Percentiles rank a stretch among this genome's conserved stretches.
Evolutionary conservation across 805 yeast species (phyloP).

Genomic region (Candida alai): DNA sequence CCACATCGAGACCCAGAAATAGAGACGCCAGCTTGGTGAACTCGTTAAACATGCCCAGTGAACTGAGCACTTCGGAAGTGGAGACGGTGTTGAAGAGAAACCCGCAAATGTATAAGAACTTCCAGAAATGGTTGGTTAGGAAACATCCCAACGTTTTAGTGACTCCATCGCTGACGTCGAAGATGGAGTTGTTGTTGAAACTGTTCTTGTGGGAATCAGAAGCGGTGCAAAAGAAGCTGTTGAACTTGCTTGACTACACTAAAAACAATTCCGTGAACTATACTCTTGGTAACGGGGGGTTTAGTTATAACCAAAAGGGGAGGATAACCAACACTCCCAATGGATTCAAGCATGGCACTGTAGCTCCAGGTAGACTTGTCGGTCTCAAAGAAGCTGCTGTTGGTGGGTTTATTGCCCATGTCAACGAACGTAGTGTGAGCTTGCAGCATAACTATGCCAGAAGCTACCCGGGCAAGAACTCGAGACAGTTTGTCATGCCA

Average conservation of each 20-base stretch:
- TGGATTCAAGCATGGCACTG: conserved; percentile 52
- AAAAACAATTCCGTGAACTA: conserved; percentile 18
- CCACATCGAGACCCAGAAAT: conserved; percentile 16
- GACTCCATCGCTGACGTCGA: conserved; percentile 10
- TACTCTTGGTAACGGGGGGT: conserved; percentile 71
- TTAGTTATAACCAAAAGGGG: conserved; percentile 66
- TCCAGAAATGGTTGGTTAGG: conserved; percentile 51
- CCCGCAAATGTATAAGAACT: conserved; percentile 47
- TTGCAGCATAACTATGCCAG: conserved; percentile 38
- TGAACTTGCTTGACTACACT: conserved; percentile 20
- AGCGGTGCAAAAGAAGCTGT: conserved; percentile 19
- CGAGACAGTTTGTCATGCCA: conserved; percentile 41
- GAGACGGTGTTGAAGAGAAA: conserved; percentile 36
- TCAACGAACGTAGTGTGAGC: conserved; percentile 31
- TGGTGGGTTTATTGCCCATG: conserved; percentile 39
- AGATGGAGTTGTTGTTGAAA: conserved; percentile 23
- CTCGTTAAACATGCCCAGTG: conserved; percentile 28
- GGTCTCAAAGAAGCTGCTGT: conserved; percentile 50
- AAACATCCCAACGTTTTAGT: conserved; percentile 41
- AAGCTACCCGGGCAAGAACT: conserved; percentile 38
- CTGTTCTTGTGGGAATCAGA: conserved; percentile 26
- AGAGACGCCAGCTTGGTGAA: conserved; percentile 26
- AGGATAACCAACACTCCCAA: conserved; percentile 66
- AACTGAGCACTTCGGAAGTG: conserved; percentile 25
- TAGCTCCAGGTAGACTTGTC: conserved; percentile 68